These are phyloP conservation scores for Triticum dicoccoides DNA, from an alignment of 176 grass and related monocot genomes.

Conservation along the genomic window DNA sequence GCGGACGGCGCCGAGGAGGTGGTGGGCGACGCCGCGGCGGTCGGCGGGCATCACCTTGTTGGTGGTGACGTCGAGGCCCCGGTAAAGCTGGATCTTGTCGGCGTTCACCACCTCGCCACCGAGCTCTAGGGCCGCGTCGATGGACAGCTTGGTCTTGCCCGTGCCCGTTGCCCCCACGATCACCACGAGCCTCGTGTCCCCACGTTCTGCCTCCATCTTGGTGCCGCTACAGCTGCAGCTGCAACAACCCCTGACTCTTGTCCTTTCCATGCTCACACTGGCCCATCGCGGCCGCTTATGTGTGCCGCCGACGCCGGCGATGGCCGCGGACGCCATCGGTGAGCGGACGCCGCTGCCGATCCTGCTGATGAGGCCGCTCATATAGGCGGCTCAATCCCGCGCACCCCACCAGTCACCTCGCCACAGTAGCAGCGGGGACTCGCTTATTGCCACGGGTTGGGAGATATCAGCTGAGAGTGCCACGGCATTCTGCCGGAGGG, in stretches of 20 bases:
- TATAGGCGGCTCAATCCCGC: conserved; percentile 12
- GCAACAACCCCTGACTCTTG: neutral
- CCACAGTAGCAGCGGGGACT: neutral
- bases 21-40: conserved; percentile 67
- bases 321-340: conserved; percentile 28
- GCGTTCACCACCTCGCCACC: conserved; percentile 81
- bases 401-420: neutral
- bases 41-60: conserved; percentile 69
- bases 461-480: neutral
- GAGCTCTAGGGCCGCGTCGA: conserved; percentile 61
- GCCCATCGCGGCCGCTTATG: neutral
- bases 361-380: conserved; percentile 25
- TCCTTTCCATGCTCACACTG: conserved; percentile 10
- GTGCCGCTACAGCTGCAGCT: neutral
- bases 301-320: conserved; percentile 15
- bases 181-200: conserved; percentile 40
- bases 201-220: neutral
- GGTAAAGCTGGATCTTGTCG: conserved; percentile 91
- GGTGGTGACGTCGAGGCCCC: conserved; percentile 81
- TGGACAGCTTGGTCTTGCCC: conserved; percentile 86
- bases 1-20: conserved; percentile 68
- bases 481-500: neutral
- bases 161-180: conserved; percentile 89
- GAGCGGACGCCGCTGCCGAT: conserved; percentile 31
- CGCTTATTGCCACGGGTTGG: neutral